These are phyloP conservation scores for Pyrenophora seminiperda DNA, from an alignment of 2,329 filamentous ascomycete genomes.

Conservation along the genomic window DNA sequence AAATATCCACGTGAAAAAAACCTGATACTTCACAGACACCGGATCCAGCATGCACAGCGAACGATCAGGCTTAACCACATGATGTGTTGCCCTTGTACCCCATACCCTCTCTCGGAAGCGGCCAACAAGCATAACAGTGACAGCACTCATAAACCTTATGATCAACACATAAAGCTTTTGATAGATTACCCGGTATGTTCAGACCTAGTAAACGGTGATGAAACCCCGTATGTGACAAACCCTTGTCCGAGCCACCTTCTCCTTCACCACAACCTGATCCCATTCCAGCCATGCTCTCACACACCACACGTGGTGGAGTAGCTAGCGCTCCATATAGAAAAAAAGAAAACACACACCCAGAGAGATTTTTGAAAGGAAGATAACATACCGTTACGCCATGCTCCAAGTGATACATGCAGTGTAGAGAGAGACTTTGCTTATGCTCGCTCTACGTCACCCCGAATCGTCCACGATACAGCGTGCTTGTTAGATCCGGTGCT, in stretches of 20 bases:
- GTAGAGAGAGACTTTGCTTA: constrained; percentile 1
- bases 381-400: constrained; percentile 16
- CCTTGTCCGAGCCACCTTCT: neutral
- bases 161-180: constrained; percentile 6
- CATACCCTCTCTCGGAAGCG: no score
- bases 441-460: constrained; percentile 5
- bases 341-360: constrained; percentile 6
- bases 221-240: constrained; percentile 1
- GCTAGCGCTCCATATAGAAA: neutral
- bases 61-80: no score
- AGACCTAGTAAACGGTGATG: constrained; percentile 8
- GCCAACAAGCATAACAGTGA: no score
- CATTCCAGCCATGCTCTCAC: neutral
- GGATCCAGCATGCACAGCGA: no score
- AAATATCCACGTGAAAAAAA: no score
- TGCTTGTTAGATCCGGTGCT: constrained; percentile 66
- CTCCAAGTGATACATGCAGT: constrained; percentile 15
- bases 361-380: constrained; percentile 1
- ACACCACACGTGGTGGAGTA: constrained; percentile 1
- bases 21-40: no score
- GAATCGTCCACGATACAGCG: neutral
- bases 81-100: no score
- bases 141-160: neutral
- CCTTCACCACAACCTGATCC: neutral
- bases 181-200: constrained; percentile 16